phyloP scores from a whole-genome alignment of 1,139 yeast species.

The Sporopachydermia cereana region DNA sequence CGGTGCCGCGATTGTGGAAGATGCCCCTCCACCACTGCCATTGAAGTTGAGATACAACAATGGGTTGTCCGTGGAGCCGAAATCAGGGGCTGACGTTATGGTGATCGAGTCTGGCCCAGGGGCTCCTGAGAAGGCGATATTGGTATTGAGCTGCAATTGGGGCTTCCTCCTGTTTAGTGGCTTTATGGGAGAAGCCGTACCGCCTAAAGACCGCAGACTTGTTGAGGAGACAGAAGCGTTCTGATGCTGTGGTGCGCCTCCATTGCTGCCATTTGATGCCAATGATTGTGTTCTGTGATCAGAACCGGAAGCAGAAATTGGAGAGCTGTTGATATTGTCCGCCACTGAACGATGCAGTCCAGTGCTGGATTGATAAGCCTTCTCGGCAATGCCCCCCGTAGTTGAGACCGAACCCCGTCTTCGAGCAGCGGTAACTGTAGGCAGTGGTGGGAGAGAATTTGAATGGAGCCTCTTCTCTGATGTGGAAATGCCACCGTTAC shows the following conservation, averaged over 20 bases:
- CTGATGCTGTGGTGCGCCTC: neutral
- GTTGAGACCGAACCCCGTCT: constrained; percentile 8
- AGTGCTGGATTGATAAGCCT: neutral
- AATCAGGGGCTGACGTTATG: neutral
- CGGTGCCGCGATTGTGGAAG: neutral
- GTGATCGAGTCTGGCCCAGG: neutral
- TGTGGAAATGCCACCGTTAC: neutral
- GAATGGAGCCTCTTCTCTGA: constrained; percentile 13
- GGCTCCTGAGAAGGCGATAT: neutral
- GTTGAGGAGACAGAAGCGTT: neutral
- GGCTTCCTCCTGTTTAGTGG: neutral
- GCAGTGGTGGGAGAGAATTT: constrained; percentile 20
- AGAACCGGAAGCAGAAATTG: neutral
- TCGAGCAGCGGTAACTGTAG: constrained; percentile 20
- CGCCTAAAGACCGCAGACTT: neutral
- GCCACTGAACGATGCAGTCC: neutral
- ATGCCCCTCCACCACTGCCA: neutral
- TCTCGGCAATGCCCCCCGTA: neutral
- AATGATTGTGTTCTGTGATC: neutral
- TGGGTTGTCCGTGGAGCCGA: neutral
- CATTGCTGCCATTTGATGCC: neutral
- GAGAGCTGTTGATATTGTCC: neutral
- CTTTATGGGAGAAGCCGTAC: neutral
- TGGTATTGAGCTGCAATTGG: neutral
- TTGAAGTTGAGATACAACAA: neutral